Evolutionary conservation across 2,329 filamentous ascomycete species (phyloP).

Genomic region (Uncinocarpus reesii): DNA sequence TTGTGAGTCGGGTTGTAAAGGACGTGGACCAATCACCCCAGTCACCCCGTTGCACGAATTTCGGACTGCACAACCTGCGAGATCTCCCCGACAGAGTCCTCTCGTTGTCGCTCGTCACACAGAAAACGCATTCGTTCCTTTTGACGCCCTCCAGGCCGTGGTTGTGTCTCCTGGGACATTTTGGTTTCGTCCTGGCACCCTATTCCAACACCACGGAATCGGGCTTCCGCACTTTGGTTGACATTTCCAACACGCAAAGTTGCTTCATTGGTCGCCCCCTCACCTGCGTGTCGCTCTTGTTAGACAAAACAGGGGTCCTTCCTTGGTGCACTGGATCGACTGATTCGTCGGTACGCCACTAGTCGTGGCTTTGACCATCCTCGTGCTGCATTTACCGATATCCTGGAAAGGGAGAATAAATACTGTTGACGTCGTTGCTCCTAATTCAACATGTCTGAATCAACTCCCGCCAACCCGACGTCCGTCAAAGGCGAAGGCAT

Average conservation of each 20-base stretch:
- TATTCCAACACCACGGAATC: constrained; percentile 16
- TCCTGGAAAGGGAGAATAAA: constrained; percentile 4
- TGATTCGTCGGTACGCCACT: constrained; percentile 1
- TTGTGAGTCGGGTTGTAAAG: constrained; percentile 2
- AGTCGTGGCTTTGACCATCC: constrained; percentile 6
- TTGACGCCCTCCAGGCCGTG: neutral
- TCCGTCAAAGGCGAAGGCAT: constrained; percentile 25
- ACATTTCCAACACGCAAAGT: constrained; percentile 13
- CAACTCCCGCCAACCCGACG: constrained; percentile 11
- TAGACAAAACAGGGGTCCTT: constrained; percentile 7
- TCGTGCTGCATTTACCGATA: neutral
- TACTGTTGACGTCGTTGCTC: constrained; percentile 5
- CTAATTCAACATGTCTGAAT: constrained; percentile 14
- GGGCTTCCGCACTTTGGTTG: constrained; percentile 12
- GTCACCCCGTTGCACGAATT: constrained; percentile 3
- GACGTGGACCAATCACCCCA: constrained; percentile 13
- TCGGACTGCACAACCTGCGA: constrained; percentile 2
- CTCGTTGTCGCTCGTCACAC: neutral
- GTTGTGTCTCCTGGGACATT: neutral
- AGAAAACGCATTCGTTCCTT: neutral
- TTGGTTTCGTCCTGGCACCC: constrained; percentile 4
- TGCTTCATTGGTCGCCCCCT: constrained; percentile 12
- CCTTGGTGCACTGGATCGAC: constrained; percentile 4
- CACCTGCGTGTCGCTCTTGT: constrained; percentile 6
- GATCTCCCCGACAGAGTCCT: constrained; percentile 1